Evolutionary conservation across 257 asterid genomes (phyloP).

Genomic region (Rhazya stricta): DNA sequence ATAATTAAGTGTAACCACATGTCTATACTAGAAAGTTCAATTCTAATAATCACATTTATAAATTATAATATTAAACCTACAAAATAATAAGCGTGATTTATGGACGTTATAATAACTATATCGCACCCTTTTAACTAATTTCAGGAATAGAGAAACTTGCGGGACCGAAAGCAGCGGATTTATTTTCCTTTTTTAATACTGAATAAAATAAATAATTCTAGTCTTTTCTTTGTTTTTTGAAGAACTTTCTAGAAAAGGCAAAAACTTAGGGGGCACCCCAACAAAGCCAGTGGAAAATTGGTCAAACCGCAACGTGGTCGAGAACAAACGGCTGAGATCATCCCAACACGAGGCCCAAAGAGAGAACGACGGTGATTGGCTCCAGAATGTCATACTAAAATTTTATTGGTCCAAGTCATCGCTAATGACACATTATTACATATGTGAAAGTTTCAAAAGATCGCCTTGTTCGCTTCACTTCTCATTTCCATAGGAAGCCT

Average conservation of each 20-base stretch:
- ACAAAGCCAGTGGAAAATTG: background rate
- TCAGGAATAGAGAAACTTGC: background rate
- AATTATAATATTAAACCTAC: too few relatives aligned
- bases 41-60: too few relatives aligned
- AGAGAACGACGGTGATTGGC: slow-evolving; percentile 30
- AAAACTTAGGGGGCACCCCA: background rate
- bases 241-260: slow-evolving; percentile 1
- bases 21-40: too few relatives aligned
- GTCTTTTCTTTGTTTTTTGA: background rate
- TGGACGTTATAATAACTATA: too few relatives aligned
- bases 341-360: slow-evolving; percentile 30
- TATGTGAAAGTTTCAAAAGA: background rate
- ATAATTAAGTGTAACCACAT: too few relatives aligned
- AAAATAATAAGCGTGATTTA: too few relatives aligned
- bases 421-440: slow-evolving; percentile 29
- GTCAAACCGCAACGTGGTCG: background rate
- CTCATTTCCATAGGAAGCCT: background rate
- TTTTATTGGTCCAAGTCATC: slow-evolving; percentile 62
- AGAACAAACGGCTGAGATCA: slow-evolving; percentile 19
- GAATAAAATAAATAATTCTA: background rate
- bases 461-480: background rate
- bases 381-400: slow-evolving; percentile 3
- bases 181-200: background rate
- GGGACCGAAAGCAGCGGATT: background rate
- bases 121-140: too few relatives aligned